phyloP scores from a whole-genome alignment of 75 land plant species.

The Isoetes taiwanensis region DNA sequence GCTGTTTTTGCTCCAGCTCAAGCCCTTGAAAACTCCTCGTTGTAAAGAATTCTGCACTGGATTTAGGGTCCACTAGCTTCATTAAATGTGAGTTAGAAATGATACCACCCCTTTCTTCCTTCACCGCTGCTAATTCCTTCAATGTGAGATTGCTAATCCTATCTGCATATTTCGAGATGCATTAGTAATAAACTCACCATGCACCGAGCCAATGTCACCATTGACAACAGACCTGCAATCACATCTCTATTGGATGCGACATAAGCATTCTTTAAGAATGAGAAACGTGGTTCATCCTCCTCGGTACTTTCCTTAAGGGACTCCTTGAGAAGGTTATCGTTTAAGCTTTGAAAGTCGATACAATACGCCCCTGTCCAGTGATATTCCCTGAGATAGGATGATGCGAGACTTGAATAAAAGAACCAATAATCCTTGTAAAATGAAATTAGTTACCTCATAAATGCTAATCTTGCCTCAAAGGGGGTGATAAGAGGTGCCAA shows the following conservation, averaged over 20 bases:
- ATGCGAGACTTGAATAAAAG: no score
- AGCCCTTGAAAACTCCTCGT: constrained; percentile 60
- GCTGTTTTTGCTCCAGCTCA: constrained; percentile 18
- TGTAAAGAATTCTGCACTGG: constrained; percentile 58
- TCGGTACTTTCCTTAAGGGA: neutral
- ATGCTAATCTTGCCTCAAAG: constrained; percentile 79
- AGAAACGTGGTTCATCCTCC: constrained; percentile 54
- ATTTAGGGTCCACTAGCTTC: constrained; percentile 31
- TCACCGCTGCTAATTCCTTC: no score
- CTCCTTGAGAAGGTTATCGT: constrained; percentile 4
- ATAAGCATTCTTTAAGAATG: constrained; percentile 64
- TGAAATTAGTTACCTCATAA: constrained; percentile 58
- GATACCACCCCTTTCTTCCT: no score
- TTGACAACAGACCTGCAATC: no score
- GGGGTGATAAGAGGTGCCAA: constrained; percentile 91
- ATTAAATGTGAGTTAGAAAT: no score
- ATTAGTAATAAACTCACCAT: no score
- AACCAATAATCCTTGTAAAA: no score
- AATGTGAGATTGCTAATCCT: no score
- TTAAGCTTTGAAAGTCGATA: constrained; percentile 50
- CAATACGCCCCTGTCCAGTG: constrained; percentile 81
- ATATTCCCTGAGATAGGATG: constrained; percentile 53
- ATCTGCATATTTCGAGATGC: no score
- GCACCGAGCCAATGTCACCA: no score
- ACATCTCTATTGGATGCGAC: constrained; percentile 47